These are phyloP conservation scores for Cercospora zeae-maydis DNA, from an alignment of 2,329 filamentous ascomycete species.

Conservation along the genomic window DNA sequence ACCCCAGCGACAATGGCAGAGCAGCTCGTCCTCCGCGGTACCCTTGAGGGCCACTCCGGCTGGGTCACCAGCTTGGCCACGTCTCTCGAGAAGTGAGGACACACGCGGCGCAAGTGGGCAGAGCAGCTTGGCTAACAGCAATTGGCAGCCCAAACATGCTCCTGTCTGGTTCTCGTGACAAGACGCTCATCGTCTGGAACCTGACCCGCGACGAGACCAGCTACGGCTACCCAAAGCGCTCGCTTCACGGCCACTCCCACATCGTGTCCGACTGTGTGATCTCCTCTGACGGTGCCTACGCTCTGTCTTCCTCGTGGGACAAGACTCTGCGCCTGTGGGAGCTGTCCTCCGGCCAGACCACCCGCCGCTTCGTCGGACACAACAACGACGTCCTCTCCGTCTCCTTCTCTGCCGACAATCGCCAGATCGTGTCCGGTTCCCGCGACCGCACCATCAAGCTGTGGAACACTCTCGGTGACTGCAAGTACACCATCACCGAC, in stretches of 20 bases:
- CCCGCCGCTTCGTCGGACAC: slow-evolving; percentile 97
- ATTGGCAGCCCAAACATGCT: slow-evolving; percentile 90
- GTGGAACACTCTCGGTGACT: slow-evolving; percentile 99
- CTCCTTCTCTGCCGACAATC: slow-evolving; percentile 99
- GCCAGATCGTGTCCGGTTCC: slow-evolving; percentile 98
- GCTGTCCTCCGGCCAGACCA: slow-evolving; percentile 94
- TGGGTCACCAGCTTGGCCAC: slow-evolving; percentile 99
- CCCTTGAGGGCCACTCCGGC: slow-evolving; percentile 83
- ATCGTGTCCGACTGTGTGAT: slow-evolving; percentile 99
- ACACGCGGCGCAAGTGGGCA: slow-evolving; percentile 35
- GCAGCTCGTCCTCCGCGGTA: slow-evolving; percentile 44
- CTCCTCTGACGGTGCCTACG: slow-evolving; percentile 98
- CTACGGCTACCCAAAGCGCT: slow-evolving; percentile 99
- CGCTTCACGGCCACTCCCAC: slow-evolving; percentile 97
- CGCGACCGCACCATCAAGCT: slow-evolving; percentile 99
- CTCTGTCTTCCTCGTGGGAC: slow-evolving; percentile 98
- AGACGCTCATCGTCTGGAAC: slow-evolving; percentile 99
- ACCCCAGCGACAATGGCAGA: slow-evolving; percentile 36
- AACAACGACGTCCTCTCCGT: slow-evolving; percentile 99
- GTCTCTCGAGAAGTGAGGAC: slow-evolving; percentile 85
- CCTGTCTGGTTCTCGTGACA: slow-evolving; percentile 94
- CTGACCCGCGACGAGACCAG: slow-evolving; percentile 96
- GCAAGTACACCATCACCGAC: slow-evolving; percentile 99
- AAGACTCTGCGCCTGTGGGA: slow-evolving; percentile 99
- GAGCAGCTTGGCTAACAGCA: slow-evolving; percentile 9